Evolutionary conservation across 139 green algal species (phyloP), one percentile per base, ranked within the genome.

Genomic region (Micromonas commoda): DNA sequence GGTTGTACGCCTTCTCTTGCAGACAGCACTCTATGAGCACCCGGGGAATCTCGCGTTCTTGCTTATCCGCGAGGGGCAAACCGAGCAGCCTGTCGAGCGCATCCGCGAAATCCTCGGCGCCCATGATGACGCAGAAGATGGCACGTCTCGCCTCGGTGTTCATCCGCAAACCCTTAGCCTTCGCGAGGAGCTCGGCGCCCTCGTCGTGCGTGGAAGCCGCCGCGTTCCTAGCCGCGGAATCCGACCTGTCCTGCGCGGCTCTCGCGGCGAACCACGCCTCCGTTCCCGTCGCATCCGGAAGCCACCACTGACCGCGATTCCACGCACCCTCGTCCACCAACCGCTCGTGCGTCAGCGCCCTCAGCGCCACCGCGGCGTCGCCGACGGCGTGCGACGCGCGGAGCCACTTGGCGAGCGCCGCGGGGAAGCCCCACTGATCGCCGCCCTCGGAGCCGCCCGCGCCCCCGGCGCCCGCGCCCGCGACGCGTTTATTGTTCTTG

Each of bases 1-100:
- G 54, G 33, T 82, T 82, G 71, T 80, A 82, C 45, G 57, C 78
- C 28, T 67, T 64, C 34, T 82, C 78, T 31, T 82, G 78, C 0
- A 82, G 52, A 3, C 78, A 82, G 39, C 78, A 82, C 52, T 82
- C 64, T 2, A 82, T 32, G 29, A 82, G 45, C 2, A 82, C 78
- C 24, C 78, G 57, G 6, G 37, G 34, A 13, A 79, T 79, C 71
- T 82, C 78, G 31, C 76, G 64, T 13, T 81, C 64, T 53, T 76
- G 64, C 38, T 69, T 54, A 39, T 54, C 76, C 21, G 37, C 51
- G 64, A 81, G 65, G 28, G 51, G 51, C 53, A 81, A 33, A 9
- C 65, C 26, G 0, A 76, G 32, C 0, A 81, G 52, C 31, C 76
- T 31, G 24, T 81, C 76, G 1, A 76, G 54, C 16, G 64, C 65